Percentiles rank a stretch among this genome's conserved stretches.
Evolutionary conservation across 371 early-diverging fungal species (phyloP).

Genomic region (Blakeslea trispora): DNA sequence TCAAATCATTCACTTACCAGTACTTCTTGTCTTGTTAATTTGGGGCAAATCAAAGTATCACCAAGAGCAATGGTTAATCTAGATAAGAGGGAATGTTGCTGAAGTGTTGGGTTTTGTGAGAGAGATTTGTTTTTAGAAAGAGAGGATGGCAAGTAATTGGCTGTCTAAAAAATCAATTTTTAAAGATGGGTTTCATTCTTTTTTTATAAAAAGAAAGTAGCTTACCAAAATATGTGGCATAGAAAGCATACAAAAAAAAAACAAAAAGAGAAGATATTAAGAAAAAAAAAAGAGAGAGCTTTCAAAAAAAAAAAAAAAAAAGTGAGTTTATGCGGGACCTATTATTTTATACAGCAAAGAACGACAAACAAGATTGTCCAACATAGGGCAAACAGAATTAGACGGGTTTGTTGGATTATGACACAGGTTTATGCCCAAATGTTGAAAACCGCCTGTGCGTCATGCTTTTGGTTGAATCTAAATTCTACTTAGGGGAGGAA

Average conservation of each 20-base stretch:
- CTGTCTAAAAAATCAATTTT: no score
- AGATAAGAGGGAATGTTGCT: constrained; percentile 20
- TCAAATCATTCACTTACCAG: constrained; percentile 24
- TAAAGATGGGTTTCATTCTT: no score
- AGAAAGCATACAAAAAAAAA: neutral
- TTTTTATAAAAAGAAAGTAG: no score
- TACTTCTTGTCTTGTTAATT: constrained; percentile 34
- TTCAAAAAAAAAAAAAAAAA: neutral
- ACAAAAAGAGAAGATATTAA: constrained; percentile 3
- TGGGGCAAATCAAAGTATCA: constrained; percentile 27
- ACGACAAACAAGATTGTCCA: no score
- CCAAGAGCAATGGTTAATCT: constrained; percentile 16
- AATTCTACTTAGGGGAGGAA: neutral
- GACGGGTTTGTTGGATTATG: no score
- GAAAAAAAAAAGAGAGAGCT: neutral
- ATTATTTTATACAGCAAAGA: no score
- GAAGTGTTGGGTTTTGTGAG: no score
- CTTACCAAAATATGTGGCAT: neutral
- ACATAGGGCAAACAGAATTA: no score
- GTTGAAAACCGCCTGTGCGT: neutral
- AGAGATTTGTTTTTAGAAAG: neutral
- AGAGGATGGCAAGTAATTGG: neutral
- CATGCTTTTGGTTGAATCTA: neutral
- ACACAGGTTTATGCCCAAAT: neutral
- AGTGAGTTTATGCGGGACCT: no score